Evolutionary conservation across 164 flowering plant species (phyloP).

Genomic region (Kalanchoe fedtschenkoi): DNA sequence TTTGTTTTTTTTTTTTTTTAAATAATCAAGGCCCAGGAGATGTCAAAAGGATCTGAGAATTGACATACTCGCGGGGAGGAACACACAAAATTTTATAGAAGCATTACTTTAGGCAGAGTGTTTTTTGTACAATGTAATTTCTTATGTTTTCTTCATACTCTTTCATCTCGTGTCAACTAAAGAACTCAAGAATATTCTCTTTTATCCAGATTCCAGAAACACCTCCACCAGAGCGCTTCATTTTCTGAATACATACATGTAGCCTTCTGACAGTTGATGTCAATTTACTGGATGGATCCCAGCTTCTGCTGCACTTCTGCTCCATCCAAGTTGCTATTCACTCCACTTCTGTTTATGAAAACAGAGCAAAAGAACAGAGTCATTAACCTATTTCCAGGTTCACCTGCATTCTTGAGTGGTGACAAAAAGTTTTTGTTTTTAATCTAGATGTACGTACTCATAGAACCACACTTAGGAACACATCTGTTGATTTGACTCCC

Average conservation of each 20-base stretch:
- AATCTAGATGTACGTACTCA: too few species aligned
- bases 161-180: background rate
- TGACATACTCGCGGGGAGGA: background rate
- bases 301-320: background rate
- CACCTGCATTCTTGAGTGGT: background rate
- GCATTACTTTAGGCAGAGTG: background rate
- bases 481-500: too few species aligned
- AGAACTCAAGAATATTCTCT: background rate
- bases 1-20: background rate
- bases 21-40: background rate
- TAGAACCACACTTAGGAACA: background rate
- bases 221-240: slow-evolving; percentile 2
- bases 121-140: background rate
- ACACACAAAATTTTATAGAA: background rate
- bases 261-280: background rate
- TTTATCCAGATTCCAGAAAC: slow-evolving; percentile 3
- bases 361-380: background rate
- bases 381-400: background rate
- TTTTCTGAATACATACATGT: background rate
- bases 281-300: background rate
- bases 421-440: background rate
- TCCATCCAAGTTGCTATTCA: background rate
- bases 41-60: background rate
- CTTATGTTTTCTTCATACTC: background rate
- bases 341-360: background rate